These are phyloP conservation scores for Trichoderma sp. DNA, from an alignment of 2,329 filamentous ascomycete genomes.

Conservation along the genomic window DNA sequence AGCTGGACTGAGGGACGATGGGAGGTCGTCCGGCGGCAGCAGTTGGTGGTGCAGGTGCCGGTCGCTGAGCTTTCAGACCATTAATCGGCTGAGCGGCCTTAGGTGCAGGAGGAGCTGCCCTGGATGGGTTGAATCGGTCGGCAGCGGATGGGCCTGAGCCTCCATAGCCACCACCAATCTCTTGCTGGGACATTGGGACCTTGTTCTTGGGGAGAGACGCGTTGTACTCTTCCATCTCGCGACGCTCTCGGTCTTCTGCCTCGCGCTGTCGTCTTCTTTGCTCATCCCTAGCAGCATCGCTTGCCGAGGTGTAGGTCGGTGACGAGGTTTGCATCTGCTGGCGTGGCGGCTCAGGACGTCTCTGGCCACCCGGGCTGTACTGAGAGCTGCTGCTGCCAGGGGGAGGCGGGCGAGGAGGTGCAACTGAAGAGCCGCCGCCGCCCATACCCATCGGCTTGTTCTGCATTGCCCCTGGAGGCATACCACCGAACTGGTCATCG, in stretches of 20 bases:
- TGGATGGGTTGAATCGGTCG: conserved; percentile 82
- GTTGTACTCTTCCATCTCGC: conserved; percentile 86
- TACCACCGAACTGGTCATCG: conserved; percentile 68
- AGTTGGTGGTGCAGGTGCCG: conserved; percentile 71
- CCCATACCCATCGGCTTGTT: conserved; percentile 64
- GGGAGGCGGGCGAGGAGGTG: conserved; percentile 68
- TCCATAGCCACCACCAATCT: conserved; percentile 68
- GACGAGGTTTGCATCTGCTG: conserved; percentile 61
- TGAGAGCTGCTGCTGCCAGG: conserved; percentile 33
- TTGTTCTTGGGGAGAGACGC: conserved; percentile 82
- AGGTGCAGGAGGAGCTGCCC: conserved; percentile 81
- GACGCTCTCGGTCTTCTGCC: conserved; percentile 66
- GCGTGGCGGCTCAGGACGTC: conserved; percentile 54
- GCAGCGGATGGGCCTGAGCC: conserved; percentile 43
- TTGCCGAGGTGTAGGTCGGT: conserved; percentile 51
- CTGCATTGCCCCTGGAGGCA: conserved; percentile 56
- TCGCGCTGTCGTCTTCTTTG: conserved; percentile 61
- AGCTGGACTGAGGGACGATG: conserved; percentile 52
- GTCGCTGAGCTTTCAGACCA: conserved; percentile 70
- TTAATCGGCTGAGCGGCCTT: conserved; percentile 59
- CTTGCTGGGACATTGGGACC: conserved; percentile 81
- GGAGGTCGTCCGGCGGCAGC: conserved; percentile 49
- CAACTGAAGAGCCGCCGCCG: conserved; percentile 59
- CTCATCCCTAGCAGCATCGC: conserved; percentile 55
- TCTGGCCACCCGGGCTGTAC: conserved; percentile 46